Evolutionary conservation across 2,329 filamentous ascomycete genomes (phyloP).

Genomic region (Fusarium pseudocircinatum): DNA sequence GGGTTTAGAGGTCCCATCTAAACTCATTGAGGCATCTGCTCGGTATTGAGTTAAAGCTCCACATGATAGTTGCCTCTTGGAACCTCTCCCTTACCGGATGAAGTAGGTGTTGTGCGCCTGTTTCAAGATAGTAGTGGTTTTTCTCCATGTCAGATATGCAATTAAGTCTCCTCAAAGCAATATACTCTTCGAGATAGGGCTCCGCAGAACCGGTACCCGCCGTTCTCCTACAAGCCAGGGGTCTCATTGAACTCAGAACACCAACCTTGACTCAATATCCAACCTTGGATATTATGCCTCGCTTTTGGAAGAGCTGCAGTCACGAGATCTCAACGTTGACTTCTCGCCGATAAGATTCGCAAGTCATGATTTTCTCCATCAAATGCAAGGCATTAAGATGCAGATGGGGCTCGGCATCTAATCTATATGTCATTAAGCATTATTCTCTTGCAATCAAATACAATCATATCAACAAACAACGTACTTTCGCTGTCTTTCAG

Average conservation of each 20-base stretch:
- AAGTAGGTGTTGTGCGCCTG: slow-evolving; percentile 1
- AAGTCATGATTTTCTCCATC: background rate
- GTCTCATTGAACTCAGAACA: background rate
- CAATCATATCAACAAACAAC: background rate
- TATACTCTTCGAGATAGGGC: background rate
- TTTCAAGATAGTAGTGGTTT: background rate
- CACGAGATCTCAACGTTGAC: background rate
- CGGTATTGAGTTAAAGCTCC: slow-evolving; percentile 22
- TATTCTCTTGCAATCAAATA: background rate
- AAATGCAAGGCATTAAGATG: background rate
- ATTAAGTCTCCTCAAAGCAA: background rate
- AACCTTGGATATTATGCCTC: background rate
- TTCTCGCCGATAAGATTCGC: background rate
- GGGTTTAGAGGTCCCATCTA: slow-evolving; percentile 10
- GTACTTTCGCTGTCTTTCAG: background rate
- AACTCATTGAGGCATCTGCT: slow-evolving; percentile 27
- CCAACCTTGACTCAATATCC: background rate
- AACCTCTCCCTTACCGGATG: slow-evolving; percentile 3
- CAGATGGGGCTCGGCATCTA: background rate
- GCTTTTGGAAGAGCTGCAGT: background rate
- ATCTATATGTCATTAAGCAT: background rate
- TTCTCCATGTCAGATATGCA: background rate
- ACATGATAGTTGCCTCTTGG: background rate
- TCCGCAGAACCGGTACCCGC: background rate
- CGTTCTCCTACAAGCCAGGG: background rate